Evolutionary conservation across 805 yeast species (phyloP), one percentile per base, ranked within the genome.

Genomic region (Myxozyma neotropica): DNA sequence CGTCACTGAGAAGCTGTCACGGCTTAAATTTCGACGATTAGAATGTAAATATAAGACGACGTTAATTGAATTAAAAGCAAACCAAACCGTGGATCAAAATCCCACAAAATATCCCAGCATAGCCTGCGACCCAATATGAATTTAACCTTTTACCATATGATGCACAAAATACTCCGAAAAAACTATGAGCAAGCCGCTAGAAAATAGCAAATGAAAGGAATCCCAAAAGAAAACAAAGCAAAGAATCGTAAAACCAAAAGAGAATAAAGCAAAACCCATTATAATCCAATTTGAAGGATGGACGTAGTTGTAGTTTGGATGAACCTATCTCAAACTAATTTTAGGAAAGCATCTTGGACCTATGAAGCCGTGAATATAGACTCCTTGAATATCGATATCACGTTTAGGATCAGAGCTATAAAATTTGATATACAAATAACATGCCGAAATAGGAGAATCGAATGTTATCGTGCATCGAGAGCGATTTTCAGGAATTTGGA

Each of bases 351-450:
- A 29, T 10, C 56, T 58, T 4, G 64, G 59, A 5, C 67, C 67
- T 24, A 63, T 35, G 36, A 63, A 58, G 5, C 77, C 78, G 57
- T 74, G 72, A 19, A 75, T 58, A 19, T 65, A 65, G 15, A 75
- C 71, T 4, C 67, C 61, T 56, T 72, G 69, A 15, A 75, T 71
- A 48, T 73, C 76, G 44, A 66, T 63, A 35, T 69, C 68, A 3
- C 63, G 66, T 15, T 50, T 57, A 19, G 65, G 59, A 44, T 64
- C 60, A 5, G 62, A 43, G 19, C 58, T 64, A 40, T 43, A 59
- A 27, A 63, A 63, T 44, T 63, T 62, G 31, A 64, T 64, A 19
- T 59, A 57, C 6, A 64, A 35, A 31, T 64, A 64, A 50, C 52
- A 35, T 4, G 67, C 67, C 10, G 67, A 47, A 17, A 61, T 24